Base-by-base conservation (phyloP, 139 green algal species). In the Microglena sp. region DNA sequence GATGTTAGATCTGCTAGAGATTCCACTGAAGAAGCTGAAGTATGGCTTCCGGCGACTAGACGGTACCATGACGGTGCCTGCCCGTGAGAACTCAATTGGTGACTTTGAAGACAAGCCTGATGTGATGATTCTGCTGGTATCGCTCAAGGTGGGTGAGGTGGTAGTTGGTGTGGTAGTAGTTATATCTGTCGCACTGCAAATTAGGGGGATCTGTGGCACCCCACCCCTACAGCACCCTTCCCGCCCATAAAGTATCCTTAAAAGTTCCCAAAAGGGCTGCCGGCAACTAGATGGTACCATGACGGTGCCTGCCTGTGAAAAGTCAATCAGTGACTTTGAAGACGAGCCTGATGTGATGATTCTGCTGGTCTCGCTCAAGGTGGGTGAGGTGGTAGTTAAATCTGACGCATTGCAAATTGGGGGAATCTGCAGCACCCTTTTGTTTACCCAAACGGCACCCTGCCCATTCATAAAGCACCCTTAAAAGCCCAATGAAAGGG, bases 1-100 rank as follows among this genome's bases (percentile, higher is more conserved):
- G 68, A 94, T 96, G 86, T 68, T 97, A 32, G 85, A 97, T 66
- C 74, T 97, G 50, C 45, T 96, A 46, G 87, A 96, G 74, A 5
- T 74, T 2, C 33, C 67, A 2, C 33, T 74, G 26, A 57, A 29
- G 33, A 54, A 29, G 15, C 33, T 33, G 26, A 66, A 66, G 34
- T 66, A 46, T 27, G 6, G 22, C 18, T 66, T 35, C 34, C 33
- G 34, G 29, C 74, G 91, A 21, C 71, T 97, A 28, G 92, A 97
- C 57, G 92, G 92, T 60, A 91, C 73, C 28, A 92, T 94, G 85
- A 83, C 45, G 21, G 66, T 91, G 22, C 45, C 81, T 4, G 35
- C 70, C 4, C 72, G 90, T 6, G 87, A 93, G 62, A 22, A 43
- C 0, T 85, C 88, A 11, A 87, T 97, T 33, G 31, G 66, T 3